Percentiles rank a stretch among this genome's conserved stretches.
Evolutionary conservation across 2,329 filamentous ascomycete genomes (phyloP).

Genomic region (Botryotinia narcissicola): DNA sequence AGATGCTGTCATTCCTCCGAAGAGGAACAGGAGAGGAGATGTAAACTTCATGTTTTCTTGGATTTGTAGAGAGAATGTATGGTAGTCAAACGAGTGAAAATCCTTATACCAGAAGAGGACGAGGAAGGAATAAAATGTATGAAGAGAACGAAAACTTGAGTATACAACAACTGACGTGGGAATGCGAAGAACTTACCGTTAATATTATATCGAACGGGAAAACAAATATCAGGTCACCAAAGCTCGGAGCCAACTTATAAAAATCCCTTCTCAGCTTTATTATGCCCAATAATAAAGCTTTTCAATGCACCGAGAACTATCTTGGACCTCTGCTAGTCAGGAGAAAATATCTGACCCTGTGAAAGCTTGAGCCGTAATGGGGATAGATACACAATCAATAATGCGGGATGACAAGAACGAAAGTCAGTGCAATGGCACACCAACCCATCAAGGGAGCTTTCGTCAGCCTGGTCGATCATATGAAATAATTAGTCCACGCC

Average conservation of each 20-base stretch:
- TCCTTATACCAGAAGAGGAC: not conserved
- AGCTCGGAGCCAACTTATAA: not conserved
- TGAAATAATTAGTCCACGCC: not conserved
- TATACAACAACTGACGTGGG: not conserved
- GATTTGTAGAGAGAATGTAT: not conserved
- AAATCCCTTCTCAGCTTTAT: not conserved
- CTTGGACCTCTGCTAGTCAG: not conserved
- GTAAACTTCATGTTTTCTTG: constrained; percentile 4
- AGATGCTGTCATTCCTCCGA: constrained; percentile 6
- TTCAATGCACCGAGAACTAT: not conserved
- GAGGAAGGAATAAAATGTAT: not conserved
- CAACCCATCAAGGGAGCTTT: not conserved
- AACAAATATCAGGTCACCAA: not conserved
- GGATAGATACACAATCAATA: not conserved
- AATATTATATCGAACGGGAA: constrained; percentile 5
- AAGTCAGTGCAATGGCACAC: not conserved
- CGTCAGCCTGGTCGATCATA: not conserved
- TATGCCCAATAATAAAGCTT: not conserved
- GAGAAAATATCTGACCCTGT: not conserved
- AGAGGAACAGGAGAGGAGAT: constrained; percentile 11
- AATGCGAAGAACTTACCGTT: not conserved
- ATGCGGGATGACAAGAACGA: not conserved
- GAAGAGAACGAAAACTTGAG: not conserved
- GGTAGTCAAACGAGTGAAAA: not conserved
- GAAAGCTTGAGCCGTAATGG: not conserved